Conservation (phyloP, 139 green algal genomes). For the Chlorella ohadii region DNA sequence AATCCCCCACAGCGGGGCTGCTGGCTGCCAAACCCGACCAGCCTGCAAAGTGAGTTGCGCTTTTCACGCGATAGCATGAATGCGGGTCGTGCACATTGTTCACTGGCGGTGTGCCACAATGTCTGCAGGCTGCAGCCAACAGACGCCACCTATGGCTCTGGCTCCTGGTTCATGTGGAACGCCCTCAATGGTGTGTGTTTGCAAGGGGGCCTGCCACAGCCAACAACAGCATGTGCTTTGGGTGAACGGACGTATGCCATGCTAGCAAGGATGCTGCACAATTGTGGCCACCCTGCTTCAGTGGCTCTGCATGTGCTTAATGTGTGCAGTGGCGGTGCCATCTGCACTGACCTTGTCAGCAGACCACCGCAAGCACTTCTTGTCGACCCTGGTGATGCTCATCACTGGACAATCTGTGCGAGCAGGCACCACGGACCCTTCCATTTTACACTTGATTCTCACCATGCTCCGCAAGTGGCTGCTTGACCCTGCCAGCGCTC, state of each 20-base stretch:
- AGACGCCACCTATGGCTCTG: conserved; percentile 54
- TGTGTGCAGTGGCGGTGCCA: conserved; percentile 47
- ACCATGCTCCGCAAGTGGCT: conserved; percentile 56
- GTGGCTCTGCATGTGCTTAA: too few relatives aligned
- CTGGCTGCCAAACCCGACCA: conserved; percentile 34
- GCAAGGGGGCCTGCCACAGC: too few relatives aligned
- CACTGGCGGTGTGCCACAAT: too few relatives aligned
- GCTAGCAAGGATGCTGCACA: too few relatives aligned
- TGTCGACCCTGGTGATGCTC: conserved; percentile 82
- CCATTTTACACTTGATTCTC: conserved; percentile 74
- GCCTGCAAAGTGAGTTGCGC: conserved; percentile 29
- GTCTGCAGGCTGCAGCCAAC: not conserved
- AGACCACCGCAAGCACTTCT: conserved; percentile 83
- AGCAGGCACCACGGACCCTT: conserved; percentile 60
- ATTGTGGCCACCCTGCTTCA: too few relatives aligned
- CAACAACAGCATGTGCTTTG: too few relatives aligned
- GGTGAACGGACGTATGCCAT: too few relatives aligned
- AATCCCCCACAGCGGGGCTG: conserved; percentile 38
- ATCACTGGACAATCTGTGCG: conserved; percentile 62
- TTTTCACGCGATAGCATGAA: too few relatives aligned
- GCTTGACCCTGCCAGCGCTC: conserved; percentile 17
- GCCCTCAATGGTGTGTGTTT: conserved; percentile 24
- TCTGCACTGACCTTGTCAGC: conserved; percentile 64
- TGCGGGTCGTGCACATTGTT: too few relatives aligned
- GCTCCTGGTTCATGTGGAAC: conserved; percentile 74